Evolutionary conservation across 495 filamentous ascomycete species (phyloP), one percentile per base, ranked within the genome.

Genomic region (Jackrogersella minutella): DNA sequence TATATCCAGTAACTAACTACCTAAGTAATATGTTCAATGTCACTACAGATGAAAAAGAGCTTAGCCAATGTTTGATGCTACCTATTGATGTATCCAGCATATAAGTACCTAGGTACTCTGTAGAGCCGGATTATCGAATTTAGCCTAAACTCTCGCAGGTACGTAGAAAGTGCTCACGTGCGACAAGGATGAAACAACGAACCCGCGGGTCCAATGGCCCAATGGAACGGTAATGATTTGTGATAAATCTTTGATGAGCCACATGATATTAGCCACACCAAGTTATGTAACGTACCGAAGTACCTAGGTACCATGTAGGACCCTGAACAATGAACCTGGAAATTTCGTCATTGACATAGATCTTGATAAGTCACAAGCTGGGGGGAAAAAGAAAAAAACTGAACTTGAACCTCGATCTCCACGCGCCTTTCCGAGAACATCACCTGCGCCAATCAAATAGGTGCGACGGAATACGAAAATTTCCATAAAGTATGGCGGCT

Each of bases 281-380:
- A 33, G 31, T 43, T 49, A 52, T 51, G 31, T 50, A 56, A 55
- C n/a, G n/a, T n/a, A n/a, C n/a, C n/a, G n/a, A n/a, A n/a, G n/a
- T n/a, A n/a, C n/a, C n/a, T n/a, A n/a, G n/a, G n/a, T n/a, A n/a
- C n/a, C n/a, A n/a, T 22, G 24, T 16, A 28, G 26, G 65, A 62
- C 65, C 70, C 62, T 53, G 49, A 41, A 49, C 43, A 44, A 62
- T 53, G 39, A 58, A 55, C 19, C 1, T 19, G 1, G 14, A 19
- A 19, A 3, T 70, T 69, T 70, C 70, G 70, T 73, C 70, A 73
- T 73, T 62, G 63, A 70, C 21, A 61, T 19, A 13, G 14, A 10
- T 21, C 11, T 43, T 43, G 40, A 24, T 43, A 22, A 21, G 40
- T 22, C 19, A 21, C 17, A 2, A 11, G 21, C 30, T 47, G n/a